Base-by-base conservation (phyloP, 441 rosid genomes). In the Euphorbia corollata region DNA sequence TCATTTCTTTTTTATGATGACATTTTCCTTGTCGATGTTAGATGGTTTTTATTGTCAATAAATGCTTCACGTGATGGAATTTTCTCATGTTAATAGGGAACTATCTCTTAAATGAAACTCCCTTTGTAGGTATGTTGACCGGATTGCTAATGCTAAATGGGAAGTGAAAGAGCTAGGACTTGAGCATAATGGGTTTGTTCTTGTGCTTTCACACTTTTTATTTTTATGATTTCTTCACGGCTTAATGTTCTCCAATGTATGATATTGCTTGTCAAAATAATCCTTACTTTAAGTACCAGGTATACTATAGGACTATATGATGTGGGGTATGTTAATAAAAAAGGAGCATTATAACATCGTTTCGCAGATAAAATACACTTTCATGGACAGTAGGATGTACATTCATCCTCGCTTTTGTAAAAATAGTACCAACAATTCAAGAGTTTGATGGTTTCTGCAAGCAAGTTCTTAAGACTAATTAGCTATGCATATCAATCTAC, bases 131-230 rank as follows among this genome's bases (percentile, higher is more conserved):
- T 94, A 89, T 78, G 91, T 84, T 19, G 99, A 94, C 79, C 87
- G 94, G 67, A 84, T 94, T 77, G 86, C 97, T 68, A 86, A 82
- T 75, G 87, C 96, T 38, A 94, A 88, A 79, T 94, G 99, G 99
- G 99, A 94, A 80, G 78, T 91, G 65, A 94, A 85, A 82, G 99
- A 94, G 82, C 86, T 94, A 38, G 99, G 99, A 55, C 77, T 94
- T 59, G 99, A 94, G 80, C 98, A 94, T 71, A 94, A 94, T 73
- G 97, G 99, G 99, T 94, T 74, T 64, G 98, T 83, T 74, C 64
- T 75, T 71, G 18, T 32, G 19, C 60, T 23, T 63, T 30, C 11
- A 24, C n/a, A n/a, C n/a, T n/a, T 66, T 5, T 7, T 13, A n/a
- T 10, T 24, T 43, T 47, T 47, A 6, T 32, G 51, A 9, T 15